Evolutionary conservation across 139 green algal genomes (phyloP).

Genomic region (Volvox reticuliferus): DNA sequence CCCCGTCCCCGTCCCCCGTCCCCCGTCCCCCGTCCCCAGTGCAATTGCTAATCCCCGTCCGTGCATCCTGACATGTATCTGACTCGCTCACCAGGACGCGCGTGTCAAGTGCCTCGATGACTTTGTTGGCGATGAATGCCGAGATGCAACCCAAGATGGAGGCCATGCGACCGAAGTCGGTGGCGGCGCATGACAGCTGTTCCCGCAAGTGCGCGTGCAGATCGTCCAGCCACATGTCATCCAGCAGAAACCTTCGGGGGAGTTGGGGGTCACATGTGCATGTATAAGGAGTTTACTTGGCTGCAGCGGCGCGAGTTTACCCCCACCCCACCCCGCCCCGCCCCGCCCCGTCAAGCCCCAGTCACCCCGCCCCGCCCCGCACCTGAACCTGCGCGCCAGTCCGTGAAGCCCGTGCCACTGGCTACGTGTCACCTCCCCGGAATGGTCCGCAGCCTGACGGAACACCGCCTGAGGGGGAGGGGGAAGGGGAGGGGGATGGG

Average conservation of each 20-base stretch:
- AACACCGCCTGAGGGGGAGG: conserved; percentile 20
- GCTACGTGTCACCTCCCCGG: conserved; percentile 29
- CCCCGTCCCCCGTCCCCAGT: not conserved
- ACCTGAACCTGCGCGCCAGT: conserved; percentile 44
- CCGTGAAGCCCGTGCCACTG: conserved; percentile 47
- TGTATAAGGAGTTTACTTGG: too few species aligned
- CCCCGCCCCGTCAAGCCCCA: too few species aligned
- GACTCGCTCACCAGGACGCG: conserved; percentile 30
- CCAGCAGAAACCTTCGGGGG: conserved; percentile 39
- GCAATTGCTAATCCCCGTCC: not conserved
- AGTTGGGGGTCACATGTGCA: too few species aligned
- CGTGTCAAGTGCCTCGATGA: conserved; percentile 39
- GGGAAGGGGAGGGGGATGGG: not conserved
- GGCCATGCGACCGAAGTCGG: conserved; percentile 28
- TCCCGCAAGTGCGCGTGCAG: conserved; percentile 26
- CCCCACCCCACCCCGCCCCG: too few species aligned
- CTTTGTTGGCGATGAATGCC: conserved; percentile 29
- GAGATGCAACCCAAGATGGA: conserved; percentile 36
- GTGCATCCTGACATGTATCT: not conserved
- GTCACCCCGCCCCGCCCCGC: not conserved
- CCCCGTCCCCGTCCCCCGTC: not conserved
- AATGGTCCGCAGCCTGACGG: conserved; percentile 37
- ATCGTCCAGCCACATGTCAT: conserved; percentile 42
- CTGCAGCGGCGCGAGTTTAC: too few species aligned
- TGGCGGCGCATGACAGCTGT: not conserved